Evolutionary conservation across 106 monocot genomes (phyloP).

Genomic region (Platanthera zijinensis): DNA sequence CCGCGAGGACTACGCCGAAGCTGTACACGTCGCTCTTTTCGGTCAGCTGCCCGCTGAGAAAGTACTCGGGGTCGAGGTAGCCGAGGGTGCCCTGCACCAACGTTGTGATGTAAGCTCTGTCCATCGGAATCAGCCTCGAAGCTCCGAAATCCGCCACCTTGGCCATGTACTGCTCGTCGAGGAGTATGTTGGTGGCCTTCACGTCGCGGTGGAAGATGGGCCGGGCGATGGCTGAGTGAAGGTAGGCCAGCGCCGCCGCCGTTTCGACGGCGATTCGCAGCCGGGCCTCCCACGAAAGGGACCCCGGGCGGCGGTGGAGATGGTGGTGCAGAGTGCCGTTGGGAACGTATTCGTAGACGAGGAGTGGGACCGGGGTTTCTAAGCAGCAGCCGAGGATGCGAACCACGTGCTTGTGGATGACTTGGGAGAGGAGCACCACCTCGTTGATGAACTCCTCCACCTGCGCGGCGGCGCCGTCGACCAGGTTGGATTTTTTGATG

Average conservation of each 20-base stretch:
- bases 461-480: not conserved
- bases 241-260: constrained; percentile 25
- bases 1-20: constrained; percentile 30
- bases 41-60: constrained; percentile 23
- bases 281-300: constrained; percentile 17
- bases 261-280: constrained; percentile 21
- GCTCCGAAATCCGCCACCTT: constrained; percentile 42
- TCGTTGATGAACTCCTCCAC: constrained; percentile 31
- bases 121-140: constrained; percentile 19
- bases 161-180: constrained; percentile 22
- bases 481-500: constrained; percentile 25
- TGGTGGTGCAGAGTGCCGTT: constrained; percentile 20
- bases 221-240: constrained; percentile 12
- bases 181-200: constrained; percentile 35
- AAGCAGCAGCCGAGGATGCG: constrained; percentile 28
- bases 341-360: constrained; percentile 25
- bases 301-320: not conserved
- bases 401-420: constrained; percentile 24
- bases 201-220: constrained; percentile 33
- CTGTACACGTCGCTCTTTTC: constrained; percentile 51
- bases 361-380: constrained; percentile 22
- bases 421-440: constrained; percentile 21
- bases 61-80: constrained; percentile 44
- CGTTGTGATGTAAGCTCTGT: constrained; percentile 12
- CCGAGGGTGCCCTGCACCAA: constrained; percentile 34